These are phyloP conservation scores for Pachyrhizus erosus DNA, from an alignment of 306 rosid species.

Conservation along the genomic window DNA sequence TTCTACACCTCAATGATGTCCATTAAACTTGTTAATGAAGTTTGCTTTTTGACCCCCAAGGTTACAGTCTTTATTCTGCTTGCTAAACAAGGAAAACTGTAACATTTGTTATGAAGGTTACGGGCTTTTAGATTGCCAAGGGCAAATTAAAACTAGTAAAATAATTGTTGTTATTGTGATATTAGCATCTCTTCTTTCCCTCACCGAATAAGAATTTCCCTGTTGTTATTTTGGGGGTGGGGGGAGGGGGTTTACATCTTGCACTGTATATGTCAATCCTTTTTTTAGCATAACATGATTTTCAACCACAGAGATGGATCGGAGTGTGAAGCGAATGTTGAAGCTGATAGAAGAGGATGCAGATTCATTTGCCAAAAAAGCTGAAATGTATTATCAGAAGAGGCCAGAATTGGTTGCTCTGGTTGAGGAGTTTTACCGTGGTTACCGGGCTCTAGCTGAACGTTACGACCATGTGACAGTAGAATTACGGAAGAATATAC, in stretches of 20 bases:
- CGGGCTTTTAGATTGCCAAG: not conserved
- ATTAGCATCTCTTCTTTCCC: conserved; percentile 39
- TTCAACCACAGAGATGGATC: conserved; percentile 84
- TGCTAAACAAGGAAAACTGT: not conserved
- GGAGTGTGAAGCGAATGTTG: conserved; percentile 82
- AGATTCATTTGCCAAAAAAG: conserved; percentile 93
- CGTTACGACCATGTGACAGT: conserved; percentile 91
- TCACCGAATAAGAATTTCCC: conserved; percentile 32
- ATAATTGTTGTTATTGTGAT: not conserved
- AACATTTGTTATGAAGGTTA: not conserved
- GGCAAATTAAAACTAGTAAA: conserved; percentile 44
- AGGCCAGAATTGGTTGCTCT: conserved; percentile 88
- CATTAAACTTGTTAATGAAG: not conserved
- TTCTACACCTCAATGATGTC: not conserved
- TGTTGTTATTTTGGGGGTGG: not conserved
- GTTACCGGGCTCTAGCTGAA: conserved; percentile 89
- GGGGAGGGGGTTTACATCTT: conserved; percentile 19
- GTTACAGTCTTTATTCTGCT: not conserved
- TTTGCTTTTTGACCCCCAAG: conserved; percentile 7
- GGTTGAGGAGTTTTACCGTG: conserved; percentile 89
- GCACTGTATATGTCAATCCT: conserved; percentile 26
- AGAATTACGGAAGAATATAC: conserved; percentile 75
- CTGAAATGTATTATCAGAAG: conserved; percentile 96
- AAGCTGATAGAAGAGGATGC: conserved; percentile 94
- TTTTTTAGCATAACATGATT: conserved; percentile 46